A percentile compares a stretch with the other conserved stretches of the same genome.
Evolutionary conservation across 108 stramenopile genomes (phyloP).

Genomic region (Cyclotella sp.): DNA sequence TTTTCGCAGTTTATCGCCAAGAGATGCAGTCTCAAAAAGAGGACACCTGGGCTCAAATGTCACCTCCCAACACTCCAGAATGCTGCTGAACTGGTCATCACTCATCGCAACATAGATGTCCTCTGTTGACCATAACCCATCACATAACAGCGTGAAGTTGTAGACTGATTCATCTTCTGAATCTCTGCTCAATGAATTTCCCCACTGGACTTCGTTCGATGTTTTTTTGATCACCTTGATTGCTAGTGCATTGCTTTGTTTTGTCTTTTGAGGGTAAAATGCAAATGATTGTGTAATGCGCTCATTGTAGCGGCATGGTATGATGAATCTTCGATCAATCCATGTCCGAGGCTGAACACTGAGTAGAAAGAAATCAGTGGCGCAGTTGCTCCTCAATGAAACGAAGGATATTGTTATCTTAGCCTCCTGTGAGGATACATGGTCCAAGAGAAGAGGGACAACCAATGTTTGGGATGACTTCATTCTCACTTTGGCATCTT

Average conservation of each 20-base stretch:
- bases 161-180: not conserved
- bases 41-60: not conserved
- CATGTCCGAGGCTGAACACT: not conserved
- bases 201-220: conserved; percentile 5
- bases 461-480: conserved; percentile 1
- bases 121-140: not conserved
- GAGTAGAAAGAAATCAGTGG: not conserved
- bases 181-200: not conserved
- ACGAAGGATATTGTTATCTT: conserved; percentile 9
- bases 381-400: not conserved
- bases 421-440: not conserved
- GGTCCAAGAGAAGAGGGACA: conserved; percentile 14
- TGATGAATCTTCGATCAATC: conserved; percentile 23
- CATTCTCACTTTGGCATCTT: conserved; percentile 6
- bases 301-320: conserved; percentile 15
- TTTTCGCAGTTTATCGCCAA: conserved; percentile 3
- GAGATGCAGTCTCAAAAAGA: conserved; percentile 2
- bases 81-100: conserved; percentile 6
- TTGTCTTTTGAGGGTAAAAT: conserved; percentile 11
- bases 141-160: not conserved
- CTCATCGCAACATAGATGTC: conserved; percentile 14
- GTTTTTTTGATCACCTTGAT: conserved; percentile 23
- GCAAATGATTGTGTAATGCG: not conserved
- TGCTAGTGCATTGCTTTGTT: not conserved
- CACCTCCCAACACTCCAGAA: conserved; percentile 24